Base-by-base conservation (phyloP, 2,329 filamentous ascomycete genomes). In the Pseudocercospora musae region DNA sequence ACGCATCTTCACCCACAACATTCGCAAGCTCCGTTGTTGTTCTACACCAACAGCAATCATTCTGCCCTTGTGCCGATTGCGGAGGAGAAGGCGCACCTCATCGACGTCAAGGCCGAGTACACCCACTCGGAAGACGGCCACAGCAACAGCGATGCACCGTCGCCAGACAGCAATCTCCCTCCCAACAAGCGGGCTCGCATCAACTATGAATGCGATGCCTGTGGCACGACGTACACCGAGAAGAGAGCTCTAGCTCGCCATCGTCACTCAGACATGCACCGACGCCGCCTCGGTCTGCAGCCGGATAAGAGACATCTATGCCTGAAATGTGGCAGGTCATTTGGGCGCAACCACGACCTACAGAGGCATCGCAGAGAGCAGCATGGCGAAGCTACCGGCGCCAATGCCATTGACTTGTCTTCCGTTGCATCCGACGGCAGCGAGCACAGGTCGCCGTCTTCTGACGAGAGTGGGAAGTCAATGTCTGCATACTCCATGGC, bases 231-330 rank as follows among this genome's bases (percentile, higher is more conserved):
- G 2, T 71, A 71, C 54, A 71, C 70, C 5, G 68, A 70, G 60
- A 70, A 70, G 57, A 63, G 70, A 23, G 69, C 70, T 0, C 60
- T 71, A 21, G 69, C 69, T 9, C 64, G 70, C 29, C 70, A 72
- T 57, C 64, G 66, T 44, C 68, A 72, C 48, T 68, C 68, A 15
- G 68, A 70, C 21, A 66, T 64, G 48, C 70, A 72, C 57, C 67
- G 66, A 1, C 62, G 64, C 52, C 66, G 66, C 52, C 57, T 68
- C 1, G 69, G 69, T 2, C 62, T 70, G 15, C 66, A 68, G 33
- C 67, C 65, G 7, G 62, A 68, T 29, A 67, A 65, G 54, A 69
- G 69, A 60, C 64, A 69, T 60, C 55, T 63, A 1, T 72, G 70
- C 37, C 54, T 58, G 5, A 59, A 66, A 13, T 72, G 70, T 48